Percentiles rank a stretch among this genome's conserved stretches.
phyloP scores from a whole-genome alignment of 345 rosid species.

The Stellera chamaejasme region DNA sequence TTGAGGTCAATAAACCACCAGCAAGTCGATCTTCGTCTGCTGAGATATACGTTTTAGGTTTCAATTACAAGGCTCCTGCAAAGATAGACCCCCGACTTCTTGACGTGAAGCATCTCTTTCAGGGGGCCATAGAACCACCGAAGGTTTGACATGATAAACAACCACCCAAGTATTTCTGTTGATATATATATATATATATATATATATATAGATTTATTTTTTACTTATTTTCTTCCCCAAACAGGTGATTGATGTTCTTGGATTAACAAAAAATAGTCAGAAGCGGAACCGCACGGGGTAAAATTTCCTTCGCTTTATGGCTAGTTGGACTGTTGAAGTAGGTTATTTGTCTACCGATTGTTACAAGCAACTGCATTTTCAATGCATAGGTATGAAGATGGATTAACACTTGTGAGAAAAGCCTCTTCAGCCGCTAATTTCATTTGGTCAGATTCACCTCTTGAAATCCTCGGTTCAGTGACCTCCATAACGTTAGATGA shows the following conservation, averaged over 20 bases:
- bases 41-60: constrained; percentile 76
- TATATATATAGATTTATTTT: no score
- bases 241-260: constrained; percentile 79
- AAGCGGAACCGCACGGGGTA: constrained; percentile 91
- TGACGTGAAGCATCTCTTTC: constrained; percentile 69
- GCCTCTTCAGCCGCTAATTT: constrained; percentile 76
- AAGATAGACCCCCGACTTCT: constrained; percentile 88
- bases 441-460: constrained; percentile 75
- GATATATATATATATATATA: no score
- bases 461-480: constrained; percentile 86
- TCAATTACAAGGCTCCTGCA: constrained; percentile 85
- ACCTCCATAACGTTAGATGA: constrained; percentile 68
- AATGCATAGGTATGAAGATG: constrained; percentile 66
- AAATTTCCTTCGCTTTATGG: constrained; percentile 11
- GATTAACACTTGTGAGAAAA: constrained; percentile 56
- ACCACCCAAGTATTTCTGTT: no score
- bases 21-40: constrained; percentile 95
- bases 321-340: background rate
- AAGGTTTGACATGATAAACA: constrained; percentile 10
- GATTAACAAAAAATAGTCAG: constrained; percentile 38
- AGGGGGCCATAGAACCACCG: constrained; percentile 56
- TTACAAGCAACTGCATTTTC: constrained; percentile 3
- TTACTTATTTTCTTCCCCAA: constrained; percentile 9
- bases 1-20: constrained; percentile 87
- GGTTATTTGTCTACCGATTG: background rate